Base-by-base conservation (phyloP, 177 flowering plant species). In the Tripterygium wilfordii region DNA sequence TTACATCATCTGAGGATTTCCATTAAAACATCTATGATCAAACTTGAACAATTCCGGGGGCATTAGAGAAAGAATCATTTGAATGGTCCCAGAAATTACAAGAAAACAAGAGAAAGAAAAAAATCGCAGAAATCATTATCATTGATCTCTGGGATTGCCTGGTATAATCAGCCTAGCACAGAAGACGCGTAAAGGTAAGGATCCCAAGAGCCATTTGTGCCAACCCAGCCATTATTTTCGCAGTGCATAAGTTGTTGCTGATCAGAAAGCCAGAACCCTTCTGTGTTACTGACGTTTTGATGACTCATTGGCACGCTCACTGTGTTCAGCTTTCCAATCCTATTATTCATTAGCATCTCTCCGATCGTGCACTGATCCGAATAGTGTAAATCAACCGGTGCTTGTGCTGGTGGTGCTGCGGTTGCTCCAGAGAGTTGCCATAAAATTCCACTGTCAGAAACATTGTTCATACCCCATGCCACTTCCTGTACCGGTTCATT, bases 151-250 rank as follows among this genome's bases (percentile, higher is more conserved):
- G n/a, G n/a, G n/a, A n/a, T n/a, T n/a, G n/a, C n/a, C n/a, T n/a
- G n/a, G n/a, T n/a, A n/a, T n/a, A n/a, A n/a, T 52, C 44, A 57
- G 1, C 49, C 55, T 9, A 59, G 61, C 29, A 36, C 36, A 8
- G 65, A 65, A 16, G 54, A 42, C 10, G 42, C 48, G 46, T 54
- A 59, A 18, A 54, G 56, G 28, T 54, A 35, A 47, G 60, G 64
- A 37, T 65, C 69, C 53, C 60, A 65, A 17, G 64, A 45, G 37
- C 21, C 41, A 50, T 28, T 49, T 4, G 42, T 33, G 16, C 54
- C 51, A 21, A 13, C 30, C 49, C 31, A 24, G 25, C 31, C 38
- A 9, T 28, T 46, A 35, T 51, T 62, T 22, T 57, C 58, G 26
- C 29, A 47, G 8, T 57, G 62, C 44, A 37, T n/a, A 22, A 35